These are phyloP conservation scores for Lathyrus tuberosus DNA, from an alignment of 306 rosid species.

Conservation along the genomic window DNA sequence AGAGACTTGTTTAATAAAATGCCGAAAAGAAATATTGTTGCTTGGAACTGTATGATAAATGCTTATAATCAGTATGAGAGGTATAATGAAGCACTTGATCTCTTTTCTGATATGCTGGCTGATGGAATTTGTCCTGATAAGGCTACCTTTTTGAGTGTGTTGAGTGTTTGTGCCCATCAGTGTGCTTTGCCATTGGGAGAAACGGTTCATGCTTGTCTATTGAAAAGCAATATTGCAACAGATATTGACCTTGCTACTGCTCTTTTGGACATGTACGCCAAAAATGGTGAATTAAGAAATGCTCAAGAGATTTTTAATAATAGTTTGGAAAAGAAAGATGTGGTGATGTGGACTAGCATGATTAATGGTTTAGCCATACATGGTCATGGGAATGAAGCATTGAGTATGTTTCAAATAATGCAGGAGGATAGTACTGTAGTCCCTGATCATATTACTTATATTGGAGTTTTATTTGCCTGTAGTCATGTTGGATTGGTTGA, in stretches of 20 bases:
- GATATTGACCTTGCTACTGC: constrained; percentile 66
- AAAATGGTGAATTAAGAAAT: constrained; percentile 61
- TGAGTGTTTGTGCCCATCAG: constrained; percentile 56
- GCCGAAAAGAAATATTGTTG: constrained; percentile 61
- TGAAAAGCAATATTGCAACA: constrained; percentile 45
- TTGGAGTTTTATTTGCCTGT: constrained; percentile 70
- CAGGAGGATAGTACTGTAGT: constrained; percentile 53
- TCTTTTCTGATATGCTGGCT: constrained; percentile 50
- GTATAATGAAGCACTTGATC: constrained; percentile 51
- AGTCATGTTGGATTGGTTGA: constrained; percentile 69
- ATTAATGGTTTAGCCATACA: constrained; percentile 67
- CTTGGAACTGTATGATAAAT: constrained; percentile 70
- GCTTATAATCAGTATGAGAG: constrained; percentile 64
- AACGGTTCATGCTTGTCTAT: constrained; percentile 57
- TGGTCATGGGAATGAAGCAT: constrained; percentile 68
- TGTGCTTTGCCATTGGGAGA: constrained; percentile 64
- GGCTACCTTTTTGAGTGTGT: constrained; percentile 58
- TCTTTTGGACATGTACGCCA: constrained; percentile 71
- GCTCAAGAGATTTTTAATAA: constrained; percentile 50
- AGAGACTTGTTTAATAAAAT: constrained; percentile 62
- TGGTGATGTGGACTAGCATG: constrained; percentile 76
- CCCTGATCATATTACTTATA: constrained; percentile 70
- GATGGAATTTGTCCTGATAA: constrained; percentile 54
- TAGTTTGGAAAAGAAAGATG: constrained; percentile 63
- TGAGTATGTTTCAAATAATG: constrained; percentile 61